Percentiles rank a stretch among this genome's conserved stretches.
Conservation (phyloP, 139 green algal species). For the Coelastrella sp. region DNA sequence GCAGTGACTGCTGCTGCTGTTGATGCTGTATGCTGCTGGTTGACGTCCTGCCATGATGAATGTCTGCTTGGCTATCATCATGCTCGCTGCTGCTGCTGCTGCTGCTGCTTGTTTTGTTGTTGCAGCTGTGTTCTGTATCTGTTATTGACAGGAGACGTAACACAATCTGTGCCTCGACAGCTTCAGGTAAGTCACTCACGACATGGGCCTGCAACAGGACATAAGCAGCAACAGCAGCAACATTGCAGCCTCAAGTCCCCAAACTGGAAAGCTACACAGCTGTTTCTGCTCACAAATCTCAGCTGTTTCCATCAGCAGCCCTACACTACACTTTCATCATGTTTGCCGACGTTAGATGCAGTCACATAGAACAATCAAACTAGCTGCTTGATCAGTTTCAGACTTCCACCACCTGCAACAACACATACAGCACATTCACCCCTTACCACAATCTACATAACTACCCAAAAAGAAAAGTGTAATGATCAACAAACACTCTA, state of each 20-base stretch:
- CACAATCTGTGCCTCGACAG: not conserved
- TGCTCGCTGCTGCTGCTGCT: constrained; percentile 18
- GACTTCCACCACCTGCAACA: too few species aligned
- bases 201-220: constrained; percentile 18
- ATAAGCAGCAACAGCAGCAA: constrained; percentile 4
- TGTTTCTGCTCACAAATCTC: too few species aligned
- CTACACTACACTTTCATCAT: too few species aligned
- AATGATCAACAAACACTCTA: not conserved
- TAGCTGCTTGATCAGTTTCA: too few species aligned
- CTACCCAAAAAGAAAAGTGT: not conserved
- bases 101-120: not conserved
- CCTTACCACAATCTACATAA: not conserved
- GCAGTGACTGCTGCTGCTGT: constrained; percentile 18
- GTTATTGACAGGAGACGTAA: constrained; percentile 23
- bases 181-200: constrained; percentile 22
- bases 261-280: too few species aligned
- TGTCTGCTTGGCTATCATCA: too few species aligned
- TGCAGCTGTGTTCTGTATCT: not conserved
- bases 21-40: too few species aligned
- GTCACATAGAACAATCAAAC: too few species aligned
- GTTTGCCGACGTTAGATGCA: too few species aligned
- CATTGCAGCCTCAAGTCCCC: not conserved
- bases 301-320: too few species aligned
- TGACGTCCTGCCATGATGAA: too few species aligned
- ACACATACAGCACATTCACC: too few species aligned